phyloP scores from a whole-genome alignment of 176 grass and related monocot species.

The Secale cereale region DNA sequence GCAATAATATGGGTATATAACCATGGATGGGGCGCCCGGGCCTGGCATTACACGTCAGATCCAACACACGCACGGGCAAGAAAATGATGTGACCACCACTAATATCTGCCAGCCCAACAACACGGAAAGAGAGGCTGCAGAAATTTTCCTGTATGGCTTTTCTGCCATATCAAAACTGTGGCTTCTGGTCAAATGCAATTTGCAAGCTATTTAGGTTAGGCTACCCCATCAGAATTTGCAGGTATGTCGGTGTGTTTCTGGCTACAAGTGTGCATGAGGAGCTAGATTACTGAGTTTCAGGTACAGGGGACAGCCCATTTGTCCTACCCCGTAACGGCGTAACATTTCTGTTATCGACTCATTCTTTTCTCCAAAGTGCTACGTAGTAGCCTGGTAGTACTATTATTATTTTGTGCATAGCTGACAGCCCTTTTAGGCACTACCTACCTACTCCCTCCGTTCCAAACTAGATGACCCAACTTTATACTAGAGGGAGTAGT shows the following conservation, averaged over 20 bases:
- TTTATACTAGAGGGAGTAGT: no score
- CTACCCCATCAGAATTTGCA: neutral
- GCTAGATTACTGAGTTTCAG: slow-evolving; percentile 5
- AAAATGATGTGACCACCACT: neutral
- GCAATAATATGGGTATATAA: slow-evolving; percentile 16
- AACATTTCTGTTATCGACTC: neutral
- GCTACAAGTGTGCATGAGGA: neutral
- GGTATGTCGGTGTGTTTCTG: neutral
- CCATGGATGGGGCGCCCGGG: neutral
- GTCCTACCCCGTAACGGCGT: neutral
- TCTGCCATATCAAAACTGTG: neutral
- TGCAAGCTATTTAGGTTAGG: neutral
- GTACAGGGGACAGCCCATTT: neutral
- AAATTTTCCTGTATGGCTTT: neutral
- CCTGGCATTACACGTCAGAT: slow-evolving; percentile 38
- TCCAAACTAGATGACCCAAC: no score
- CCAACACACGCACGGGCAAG: slow-evolving; percentile 13
- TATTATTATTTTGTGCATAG: neutral
- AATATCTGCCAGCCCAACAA: neutral
- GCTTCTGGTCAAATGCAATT: slow-evolving; percentile 15
- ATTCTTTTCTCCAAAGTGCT: neutral
- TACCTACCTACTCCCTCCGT: no score
- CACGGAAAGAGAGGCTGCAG: neutral
- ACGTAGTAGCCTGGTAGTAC: no score
- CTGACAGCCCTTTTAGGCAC: neutral